Conservation (phyloP, 2,329 filamentous ascomycete genomes). For the Epichloe brachyelytri region DNA sequence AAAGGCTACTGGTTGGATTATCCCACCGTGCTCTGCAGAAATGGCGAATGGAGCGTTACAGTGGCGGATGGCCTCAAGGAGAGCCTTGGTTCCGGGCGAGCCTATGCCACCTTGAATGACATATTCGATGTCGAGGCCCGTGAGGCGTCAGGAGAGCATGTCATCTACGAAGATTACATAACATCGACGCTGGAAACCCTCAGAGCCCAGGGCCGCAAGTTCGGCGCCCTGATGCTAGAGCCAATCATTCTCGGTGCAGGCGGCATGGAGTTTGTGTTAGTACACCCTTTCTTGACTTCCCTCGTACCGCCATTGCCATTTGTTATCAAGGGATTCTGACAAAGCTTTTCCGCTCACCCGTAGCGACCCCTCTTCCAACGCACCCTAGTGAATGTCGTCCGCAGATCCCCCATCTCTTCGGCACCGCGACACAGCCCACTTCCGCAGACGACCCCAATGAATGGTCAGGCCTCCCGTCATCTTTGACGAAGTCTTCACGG, state of each 20-base stretch:
- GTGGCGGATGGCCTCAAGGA: conserved; percentile 35
- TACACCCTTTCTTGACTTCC: neutral
- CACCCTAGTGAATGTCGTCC: conserved; percentile 53
- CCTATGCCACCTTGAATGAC: conserved; percentile 35
- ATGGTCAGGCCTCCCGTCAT: conserved; percentile 66
- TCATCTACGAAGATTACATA: conserved; percentile 50
- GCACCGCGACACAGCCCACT: conserved; percentile 9
- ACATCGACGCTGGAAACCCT: conserved; percentile 37
- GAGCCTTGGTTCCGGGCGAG: conserved; percentile 29
- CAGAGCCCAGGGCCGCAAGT: conserved; percentile 44
- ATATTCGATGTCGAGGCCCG: conserved; percentile 48
- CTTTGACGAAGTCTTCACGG: conserved; percentile 82
- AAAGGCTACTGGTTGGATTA: conserved; percentile 74
- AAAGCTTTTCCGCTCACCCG: neutral
- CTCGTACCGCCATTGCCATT: neutral
- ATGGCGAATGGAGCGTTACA: conserved; percentile 54
- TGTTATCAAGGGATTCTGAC: neutral
- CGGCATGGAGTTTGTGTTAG: conserved; percentile 69
- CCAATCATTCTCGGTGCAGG: conserved; percentile 71
- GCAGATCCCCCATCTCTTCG: conserved; percentile 45
- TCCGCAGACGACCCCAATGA: conserved; percentile 12
- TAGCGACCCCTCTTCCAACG: conserved; percentile 73
- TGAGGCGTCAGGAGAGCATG: conserved; percentile 28
- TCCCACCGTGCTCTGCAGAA: conserved; percentile 53
- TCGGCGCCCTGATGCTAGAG: conserved; percentile 70